Evolutionary conservation across 2,329 filamentous ascomycete genomes (phyloP).

Genomic region (Diaporthe humulicola): DNA sequence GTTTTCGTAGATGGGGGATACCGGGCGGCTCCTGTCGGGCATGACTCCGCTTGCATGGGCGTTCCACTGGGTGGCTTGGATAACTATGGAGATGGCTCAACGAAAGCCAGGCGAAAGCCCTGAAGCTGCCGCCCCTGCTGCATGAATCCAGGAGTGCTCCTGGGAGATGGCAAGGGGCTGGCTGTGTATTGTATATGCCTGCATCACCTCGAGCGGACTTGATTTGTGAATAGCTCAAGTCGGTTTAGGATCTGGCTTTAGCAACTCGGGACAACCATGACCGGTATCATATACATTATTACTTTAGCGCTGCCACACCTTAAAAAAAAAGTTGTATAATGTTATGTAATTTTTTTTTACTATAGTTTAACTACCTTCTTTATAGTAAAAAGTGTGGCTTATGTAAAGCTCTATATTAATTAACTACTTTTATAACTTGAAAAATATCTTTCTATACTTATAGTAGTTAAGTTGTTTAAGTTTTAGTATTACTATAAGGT

Average conservation of each 20-base stretch:
- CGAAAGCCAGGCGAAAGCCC: neutral
- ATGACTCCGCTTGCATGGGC: constrained; percentile 11
- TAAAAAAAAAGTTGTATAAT: no score
- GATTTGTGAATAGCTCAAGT: neutral
- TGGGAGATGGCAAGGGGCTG: neutral
- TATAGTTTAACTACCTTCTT: no score
- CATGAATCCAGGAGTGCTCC: neutral
- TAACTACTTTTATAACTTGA: no score
- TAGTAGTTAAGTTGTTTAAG: no score
- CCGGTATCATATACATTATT: constrained; percentile 19
- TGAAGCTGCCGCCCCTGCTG: neutral
- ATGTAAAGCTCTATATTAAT: no score
- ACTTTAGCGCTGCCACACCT: no score
- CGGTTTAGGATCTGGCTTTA: neutral
- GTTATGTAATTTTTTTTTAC: no score
- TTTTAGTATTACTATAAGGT: no score
- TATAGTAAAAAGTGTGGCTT: no score
- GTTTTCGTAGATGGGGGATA: constrained; percentile 43
- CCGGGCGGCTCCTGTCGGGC: constrained; percentile 15
- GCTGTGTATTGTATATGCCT: constrained; percentile 15
- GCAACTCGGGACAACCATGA: neutral
- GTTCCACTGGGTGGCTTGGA: constrained; percentile 26
- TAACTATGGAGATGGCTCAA: constrained; percentile 5
- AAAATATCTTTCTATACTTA: no score
- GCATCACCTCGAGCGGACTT: constrained; percentile 16